Evolutionary conservation across 306 rosid genomes (phyloP), one percentile per base, ranked within the genome.

Genomic region (Astragalus membranaceus): DNA sequence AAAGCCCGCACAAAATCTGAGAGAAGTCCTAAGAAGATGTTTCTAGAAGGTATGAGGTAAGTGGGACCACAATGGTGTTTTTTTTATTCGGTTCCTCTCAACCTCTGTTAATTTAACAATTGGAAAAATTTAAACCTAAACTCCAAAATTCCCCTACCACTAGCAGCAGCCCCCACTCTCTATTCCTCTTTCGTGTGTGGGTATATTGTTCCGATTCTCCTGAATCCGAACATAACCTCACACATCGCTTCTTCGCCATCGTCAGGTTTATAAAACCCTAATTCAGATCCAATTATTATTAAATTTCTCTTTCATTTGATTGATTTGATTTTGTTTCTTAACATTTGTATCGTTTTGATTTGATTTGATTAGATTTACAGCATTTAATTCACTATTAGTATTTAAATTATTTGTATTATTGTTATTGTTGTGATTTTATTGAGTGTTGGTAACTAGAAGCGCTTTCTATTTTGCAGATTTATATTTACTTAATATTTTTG

Each of bases 111-210:
- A 35, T 35, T 35, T 35, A 6, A 39, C 50, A 39, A 36, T 17
- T 12, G 9, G 10, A 63, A 63, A 42, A 6, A 12, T 42, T 11
- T 5, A 41, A 42, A 62, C 46, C 49, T 39, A 43, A 7, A 50
- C 13, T 35, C 8, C 9, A 80, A 81, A 80, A 67, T 75, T 78
- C 67, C 72, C 47, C 30, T 0, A 26, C 30, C 0, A 26, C 3
- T 26, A 26, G 30, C 44, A 41, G 7, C 30, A 44, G 52, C 65
- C 84, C 81, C 61, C 9, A 7, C 37, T 46, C 84, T 74, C 72
- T 13, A 62, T 43, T 70, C 14, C 4, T 54, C n/a, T 69, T 54
- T 20, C 5, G n/a, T 10, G 56, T 50, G 63, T 4, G 4, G 8
- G 2, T 10, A 8, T 32, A 8, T 52, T 23, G 9, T 12, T 3